Conservation (phyloP, 2,329 filamentous ascomycete genomes). For the Lachnellula occidentalis region DNA sequence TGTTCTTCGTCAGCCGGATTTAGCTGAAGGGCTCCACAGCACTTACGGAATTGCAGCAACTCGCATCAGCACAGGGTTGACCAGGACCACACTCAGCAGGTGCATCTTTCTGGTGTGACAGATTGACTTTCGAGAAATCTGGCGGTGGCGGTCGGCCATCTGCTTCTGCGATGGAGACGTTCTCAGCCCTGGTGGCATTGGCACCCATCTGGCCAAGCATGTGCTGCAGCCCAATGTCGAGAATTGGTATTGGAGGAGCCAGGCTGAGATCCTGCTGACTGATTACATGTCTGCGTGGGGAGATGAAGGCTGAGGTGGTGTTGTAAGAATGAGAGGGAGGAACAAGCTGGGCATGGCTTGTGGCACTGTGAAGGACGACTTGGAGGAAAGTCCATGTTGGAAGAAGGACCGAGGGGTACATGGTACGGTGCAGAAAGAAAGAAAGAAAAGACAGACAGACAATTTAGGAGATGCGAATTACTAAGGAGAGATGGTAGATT, state of each 20-base stretch:
- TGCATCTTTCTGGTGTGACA: neutral
- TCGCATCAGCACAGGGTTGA: slow-evolving; percentile 16
- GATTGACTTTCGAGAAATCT: neutral
- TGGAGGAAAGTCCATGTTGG: neutral
- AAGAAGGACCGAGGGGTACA: slow-evolving; percentile 6
- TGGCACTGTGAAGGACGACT: slow-evolving; percentile 1
- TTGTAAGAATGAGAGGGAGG: neutral
- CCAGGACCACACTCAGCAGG: slow-evolving; percentile 12
- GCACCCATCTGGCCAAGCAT: slow-evolving; percentile 16
- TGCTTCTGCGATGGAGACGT: slow-evolving; percentile 4
- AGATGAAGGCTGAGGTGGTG: neutral
- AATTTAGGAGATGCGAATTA: too few species aligned
- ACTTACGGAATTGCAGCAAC: slow-evolving; percentile 21
- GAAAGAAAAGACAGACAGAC: neutral
- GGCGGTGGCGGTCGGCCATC: neutral
- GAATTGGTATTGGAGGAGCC: slow-evolving; percentile 11
- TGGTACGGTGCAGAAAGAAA: slow-evolving; percentile 1
- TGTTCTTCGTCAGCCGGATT: slow-evolving; percentile 3
- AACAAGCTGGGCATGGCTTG: slow-evolving; percentile 1
- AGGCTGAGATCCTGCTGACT: slow-evolving; percentile 12
- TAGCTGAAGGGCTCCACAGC: neutral
- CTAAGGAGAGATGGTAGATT: too few species aligned
- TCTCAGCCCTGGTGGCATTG: slow-evolving; percentile 15
- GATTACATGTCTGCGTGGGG: neutral
- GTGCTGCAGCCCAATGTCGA: slow-evolving; percentile 16